Evolutionary conservation across 2,329 filamentous ascomycete species (phyloP).

Genomic region (Trichophyton simii): DNA sequence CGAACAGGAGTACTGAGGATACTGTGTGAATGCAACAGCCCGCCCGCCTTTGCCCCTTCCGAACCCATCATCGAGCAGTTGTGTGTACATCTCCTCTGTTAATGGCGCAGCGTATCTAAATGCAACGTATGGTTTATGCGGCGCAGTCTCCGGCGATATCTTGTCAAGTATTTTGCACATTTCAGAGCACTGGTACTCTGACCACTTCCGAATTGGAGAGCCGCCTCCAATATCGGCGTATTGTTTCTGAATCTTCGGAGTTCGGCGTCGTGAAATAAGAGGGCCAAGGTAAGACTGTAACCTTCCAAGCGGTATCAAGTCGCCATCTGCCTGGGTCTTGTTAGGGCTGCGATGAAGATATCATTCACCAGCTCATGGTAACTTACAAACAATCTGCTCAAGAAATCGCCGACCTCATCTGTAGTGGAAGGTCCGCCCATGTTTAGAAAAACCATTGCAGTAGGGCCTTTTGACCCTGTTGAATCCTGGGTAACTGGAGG

Average conservation of each 20-base stretch:
- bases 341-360: not conserved
- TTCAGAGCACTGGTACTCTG: slow-evolving; percentile 80
- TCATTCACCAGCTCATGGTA: slow-evolving; percentile 4
- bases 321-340: slow-evolving; percentile 60
- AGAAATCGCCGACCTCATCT: slow-evolving; percentile 75
- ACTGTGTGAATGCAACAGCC: slow-evolving; percentile 94
- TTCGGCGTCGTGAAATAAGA: slow-evolving; percentile 71
- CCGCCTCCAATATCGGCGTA: slow-evolving; percentile 91
- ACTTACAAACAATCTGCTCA: slow-evolving; percentile 82
- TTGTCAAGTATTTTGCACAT: slow-evolving; percentile 97
- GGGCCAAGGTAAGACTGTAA: slow-evolving; percentile 85
- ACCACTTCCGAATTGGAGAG: slow-evolving; percentile 98
- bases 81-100: slow-evolving; percentile 85
- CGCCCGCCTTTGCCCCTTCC: slow-evolving; percentile 79
- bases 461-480: slow-evolving; percentile 62
- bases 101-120: slow-evolving; percentile 90
- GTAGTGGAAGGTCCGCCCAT: slow-evolving; percentile 92
- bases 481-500: slow-evolving; percentile 71
- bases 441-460: slow-evolving; percentile 97
- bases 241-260: slow-evolving; percentile 92
- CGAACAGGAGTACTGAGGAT: slow-evolving; percentile 95
- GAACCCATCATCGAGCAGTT: slow-evolving; percentile 76
- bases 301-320: slow-evolving; percentile 88
- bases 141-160: slow-evolving; percentile 81
- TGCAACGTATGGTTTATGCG: slow-evolving; percentile 93